Conservation (phyloP, 208 protist genomes). For the Herpetomonas tarakana region DNA sequence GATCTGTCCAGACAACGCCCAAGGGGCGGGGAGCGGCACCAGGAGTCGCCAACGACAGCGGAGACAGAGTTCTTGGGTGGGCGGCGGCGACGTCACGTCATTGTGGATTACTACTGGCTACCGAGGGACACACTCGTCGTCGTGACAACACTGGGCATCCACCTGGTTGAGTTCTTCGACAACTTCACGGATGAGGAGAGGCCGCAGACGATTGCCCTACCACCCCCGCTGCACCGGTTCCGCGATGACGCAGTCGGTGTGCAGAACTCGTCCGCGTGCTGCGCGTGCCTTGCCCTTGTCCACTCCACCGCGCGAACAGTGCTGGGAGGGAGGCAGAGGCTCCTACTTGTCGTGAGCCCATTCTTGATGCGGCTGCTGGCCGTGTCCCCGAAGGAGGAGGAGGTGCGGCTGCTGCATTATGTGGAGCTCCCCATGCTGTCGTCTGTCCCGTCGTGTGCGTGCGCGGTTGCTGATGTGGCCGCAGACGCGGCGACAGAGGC, state of each 20-base stretch:
- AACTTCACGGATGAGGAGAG: slow-evolving; percentile 35
- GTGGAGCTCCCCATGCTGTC: slow-evolving; percentile 38
- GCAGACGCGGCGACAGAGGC: background rate
- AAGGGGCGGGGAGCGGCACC: too few species aligned
- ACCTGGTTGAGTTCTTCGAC: slow-evolving; percentile 31
- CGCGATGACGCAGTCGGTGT: slow-evolving; percentile 4
- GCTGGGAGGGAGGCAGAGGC: slow-evolving; percentile 4
- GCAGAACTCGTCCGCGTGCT: slow-evolving; percentile 11
- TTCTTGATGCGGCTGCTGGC: slow-evolving; percentile 45
- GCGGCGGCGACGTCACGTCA: too few species aligned
- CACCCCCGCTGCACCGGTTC: slow-evolving; percentile 24
- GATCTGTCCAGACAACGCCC: too few species aligned
- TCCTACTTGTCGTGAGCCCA: slow-evolving; percentile 48
- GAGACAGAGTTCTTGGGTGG: too few species aligned
- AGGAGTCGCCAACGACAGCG: too few species aligned
- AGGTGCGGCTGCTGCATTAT: slow-evolving; percentile 30
- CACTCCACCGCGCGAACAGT: background rate
- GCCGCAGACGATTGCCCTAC: slow-evolving; percentile 19
- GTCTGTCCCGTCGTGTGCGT: slow-evolving; percentile 39
- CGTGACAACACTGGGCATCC: slow-evolving; percentile 41
- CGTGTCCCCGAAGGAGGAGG: slow-evolving; percentile 1
- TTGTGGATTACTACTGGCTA: slow-evolving; percentile 64
- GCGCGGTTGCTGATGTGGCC: slow-evolving; percentile 13
- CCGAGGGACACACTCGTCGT: slow-evolving; percentile 53
- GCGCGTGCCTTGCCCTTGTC: slow-evolving; percentile 4